Conservation (phyloP, 2,329 filamentous ascomycete species). For the Chaetomiaceae sp. region DNA sequence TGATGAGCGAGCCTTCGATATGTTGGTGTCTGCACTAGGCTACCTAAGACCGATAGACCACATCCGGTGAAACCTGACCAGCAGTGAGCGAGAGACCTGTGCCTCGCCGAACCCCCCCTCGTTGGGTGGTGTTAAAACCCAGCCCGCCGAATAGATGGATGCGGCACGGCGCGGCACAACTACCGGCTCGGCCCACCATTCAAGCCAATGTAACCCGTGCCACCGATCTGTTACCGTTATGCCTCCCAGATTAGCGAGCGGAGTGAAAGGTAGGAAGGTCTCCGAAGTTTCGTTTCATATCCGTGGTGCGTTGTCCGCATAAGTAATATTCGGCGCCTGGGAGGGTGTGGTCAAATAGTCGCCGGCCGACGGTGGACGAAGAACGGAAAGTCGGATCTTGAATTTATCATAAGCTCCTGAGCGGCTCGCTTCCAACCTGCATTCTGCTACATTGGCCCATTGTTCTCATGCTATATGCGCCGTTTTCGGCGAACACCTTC, state of each 20-base stretch:
- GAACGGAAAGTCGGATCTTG: not conserved
- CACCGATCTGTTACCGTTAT: not conserved
- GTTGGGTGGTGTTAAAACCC: not conserved
- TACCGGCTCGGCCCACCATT: not conserved
- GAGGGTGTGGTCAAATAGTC: too few species aligned
- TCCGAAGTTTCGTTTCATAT: not conserved
- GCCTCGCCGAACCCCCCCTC: not conserved
- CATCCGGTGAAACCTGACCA: not conserved
- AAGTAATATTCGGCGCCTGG: too few species aligned
- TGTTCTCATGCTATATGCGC: conserved; percentile 1
- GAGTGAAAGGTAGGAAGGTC: not conserved
- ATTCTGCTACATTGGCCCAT: conserved; percentile 1
- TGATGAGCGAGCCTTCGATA: too few species aligned
- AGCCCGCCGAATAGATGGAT: not conserved
- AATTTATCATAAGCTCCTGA: not conserved
- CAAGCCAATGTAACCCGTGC: conserved; percentile 2
- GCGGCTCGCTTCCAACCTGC: not conserved
- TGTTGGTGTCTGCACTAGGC: too few species aligned
- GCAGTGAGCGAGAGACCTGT: not conserved
- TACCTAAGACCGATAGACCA: not conserved
- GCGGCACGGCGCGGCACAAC: conserved; percentile 3
- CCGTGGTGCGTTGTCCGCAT: not conserved
- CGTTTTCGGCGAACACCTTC: not conserved
- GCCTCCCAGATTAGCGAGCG: not conserved
- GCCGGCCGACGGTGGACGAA: too few species aligned